phyloP scores from a whole-genome alignment of 768 basidiomycete genomes.

The Rubroboletus satanas region DNA sequence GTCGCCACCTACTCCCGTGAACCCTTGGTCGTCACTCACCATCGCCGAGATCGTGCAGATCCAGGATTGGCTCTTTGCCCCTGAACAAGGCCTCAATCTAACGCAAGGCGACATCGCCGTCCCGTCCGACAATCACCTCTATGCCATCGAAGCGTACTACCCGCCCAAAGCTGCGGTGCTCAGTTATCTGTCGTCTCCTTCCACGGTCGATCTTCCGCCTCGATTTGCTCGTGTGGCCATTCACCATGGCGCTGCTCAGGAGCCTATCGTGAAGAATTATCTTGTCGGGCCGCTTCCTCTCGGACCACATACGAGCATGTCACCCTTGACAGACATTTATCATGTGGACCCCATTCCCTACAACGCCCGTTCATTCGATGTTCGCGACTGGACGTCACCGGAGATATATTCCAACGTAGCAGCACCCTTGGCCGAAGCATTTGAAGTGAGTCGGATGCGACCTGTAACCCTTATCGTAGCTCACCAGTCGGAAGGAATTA shows the following conservation, averaged over 20 bases:
- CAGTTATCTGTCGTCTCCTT: slow-evolving; percentile 40
- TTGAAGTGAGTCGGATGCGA: slow-evolving; percentile 33
- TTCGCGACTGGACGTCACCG: slow-evolving; percentile 21
- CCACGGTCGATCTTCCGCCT: slow-evolving; percentile 26
- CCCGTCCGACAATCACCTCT: slow-evolving; percentile 48
- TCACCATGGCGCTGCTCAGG: slow-evolving; percentile 41
- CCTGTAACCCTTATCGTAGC: background rate
- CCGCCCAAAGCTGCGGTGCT: slow-evolving; percentile 49
- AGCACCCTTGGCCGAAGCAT: slow-evolving; percentile 37
- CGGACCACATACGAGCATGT: slow-evolving; percentile 35
- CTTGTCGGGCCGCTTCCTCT: slow-evolving; percentile 57
- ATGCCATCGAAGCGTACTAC: slow-evolving; percentile 45
- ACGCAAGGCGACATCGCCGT: slow-evolving; percentile 33
- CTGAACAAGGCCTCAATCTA: slow-evolving; percentile 45
- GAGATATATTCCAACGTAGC: slow-evolving; percentile 33
- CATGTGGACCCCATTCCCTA: slow-evolving; percentile 50
- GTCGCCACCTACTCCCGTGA: slow-evolving; percentile 39
- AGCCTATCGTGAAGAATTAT: slow-evolving; percentile 50
- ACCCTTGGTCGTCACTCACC: slow-evolving; percentile 52
- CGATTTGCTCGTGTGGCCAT: slow-evolving; percentile 49
- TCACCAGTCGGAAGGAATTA: slow-evolving; percentile 37
- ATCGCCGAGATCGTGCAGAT: slow-evolving; percentile 42
- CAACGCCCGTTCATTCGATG: slow-evolving; percentile 44
- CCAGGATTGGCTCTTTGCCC: slow-evolving; percentile 43
- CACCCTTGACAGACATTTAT: slow-evolving; percentile 48